Evolutionary conservation across 192 early-diverging fungal species (phyloP).

Genomic region (Coemansia sp.): DNA sequence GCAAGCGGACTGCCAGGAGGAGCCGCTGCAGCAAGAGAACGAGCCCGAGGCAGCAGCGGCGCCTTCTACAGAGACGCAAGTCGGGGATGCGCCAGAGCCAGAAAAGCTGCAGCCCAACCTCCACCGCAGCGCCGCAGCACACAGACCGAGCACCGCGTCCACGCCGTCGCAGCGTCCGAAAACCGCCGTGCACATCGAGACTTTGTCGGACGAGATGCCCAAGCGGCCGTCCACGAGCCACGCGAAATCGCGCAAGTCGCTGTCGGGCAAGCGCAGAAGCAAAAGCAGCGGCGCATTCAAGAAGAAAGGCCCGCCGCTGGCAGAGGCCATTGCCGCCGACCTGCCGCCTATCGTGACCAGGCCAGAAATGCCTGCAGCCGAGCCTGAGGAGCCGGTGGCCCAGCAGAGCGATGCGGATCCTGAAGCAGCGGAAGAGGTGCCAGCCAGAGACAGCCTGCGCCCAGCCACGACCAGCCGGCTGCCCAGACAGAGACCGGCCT

Average conservation of each 20-base stretch:
- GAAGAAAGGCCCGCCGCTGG: not conserved
- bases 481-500: not conserved
- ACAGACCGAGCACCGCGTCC: too few relatives aligned
- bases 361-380: not conserved
- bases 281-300: not conserved
- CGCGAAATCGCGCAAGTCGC: not conserved
- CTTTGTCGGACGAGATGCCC: not conserved
- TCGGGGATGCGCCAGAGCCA: not conserved
- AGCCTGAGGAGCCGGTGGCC: not conserved
- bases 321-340: not conserved
- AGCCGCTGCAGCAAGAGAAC: constrained; percentile 13
- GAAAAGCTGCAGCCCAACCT: too few relatives aligned
- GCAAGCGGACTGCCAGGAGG: too few relatives aligned
- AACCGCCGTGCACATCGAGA: not conserved
- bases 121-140: too few relatives aligned
- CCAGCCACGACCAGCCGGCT: not conserved
- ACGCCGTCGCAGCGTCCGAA: not conserved
- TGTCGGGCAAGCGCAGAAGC: constrained; percentile 1
- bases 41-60: too few relatives aligned
- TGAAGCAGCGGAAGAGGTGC: not conserved
- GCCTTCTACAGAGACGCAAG: too few relatives aligned
- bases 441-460: not conserved
- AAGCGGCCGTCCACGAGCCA: not conserved
- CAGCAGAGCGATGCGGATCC: not conserved
- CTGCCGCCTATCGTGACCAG: not conserved